Conservation (phyloP, 2,329 filamentous ascomycete species). For the Arthrobotrys pseudoclavata region DNA sequence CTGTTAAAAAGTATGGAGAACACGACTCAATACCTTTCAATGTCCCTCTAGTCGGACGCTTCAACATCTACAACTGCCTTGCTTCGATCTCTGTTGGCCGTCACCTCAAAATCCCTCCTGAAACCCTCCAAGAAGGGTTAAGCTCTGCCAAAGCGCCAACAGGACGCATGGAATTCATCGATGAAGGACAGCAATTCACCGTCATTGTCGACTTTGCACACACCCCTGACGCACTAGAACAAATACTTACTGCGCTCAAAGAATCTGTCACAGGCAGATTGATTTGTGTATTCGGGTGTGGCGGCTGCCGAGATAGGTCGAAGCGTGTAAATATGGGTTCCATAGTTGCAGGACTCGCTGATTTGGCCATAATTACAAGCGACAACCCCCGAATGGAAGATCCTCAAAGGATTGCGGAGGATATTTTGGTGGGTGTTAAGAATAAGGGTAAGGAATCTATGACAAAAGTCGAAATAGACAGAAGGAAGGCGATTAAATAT, state of each 20-base stretch:
- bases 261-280: conserved; percentile 14
- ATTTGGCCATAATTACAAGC: conserved; percentile 37
- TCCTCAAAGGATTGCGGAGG: conserved; percentile 24
- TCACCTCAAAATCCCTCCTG: conserved; percentile 14
- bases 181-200: conserved; percentile 38
- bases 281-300: conserved; percentile 40
- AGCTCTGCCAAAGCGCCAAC: conserved; percentile 16
- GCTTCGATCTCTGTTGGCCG: conserved; percentile 17
- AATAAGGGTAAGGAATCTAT: conserved; percentile 3
- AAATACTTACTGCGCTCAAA: conserved; percentile 33
- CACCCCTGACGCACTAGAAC: conserved; percentile 14
- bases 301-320: conserved; percentile 16
- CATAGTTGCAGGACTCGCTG: conserved; percentile 30
- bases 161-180: conserved; percentile 51
- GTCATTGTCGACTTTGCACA: conserved; percentile 48
- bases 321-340: conserved; percentile 42
- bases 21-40: conserved; percentile 12
- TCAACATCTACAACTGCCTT: conserved; percentile 45
- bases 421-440: conserved; percentile 26
- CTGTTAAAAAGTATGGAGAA: neutral
- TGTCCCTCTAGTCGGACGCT: conserved; percentile 32
- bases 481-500: conserved; percentile 39
- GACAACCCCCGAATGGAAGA: conserved; percentile 46
- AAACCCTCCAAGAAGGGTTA: conserved; percentile 18
- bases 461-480: conserved; percentile 21